phyloP scores from a whole-genome alignment of 257 asterid species.

The Forsythia viridissima region DNA sequence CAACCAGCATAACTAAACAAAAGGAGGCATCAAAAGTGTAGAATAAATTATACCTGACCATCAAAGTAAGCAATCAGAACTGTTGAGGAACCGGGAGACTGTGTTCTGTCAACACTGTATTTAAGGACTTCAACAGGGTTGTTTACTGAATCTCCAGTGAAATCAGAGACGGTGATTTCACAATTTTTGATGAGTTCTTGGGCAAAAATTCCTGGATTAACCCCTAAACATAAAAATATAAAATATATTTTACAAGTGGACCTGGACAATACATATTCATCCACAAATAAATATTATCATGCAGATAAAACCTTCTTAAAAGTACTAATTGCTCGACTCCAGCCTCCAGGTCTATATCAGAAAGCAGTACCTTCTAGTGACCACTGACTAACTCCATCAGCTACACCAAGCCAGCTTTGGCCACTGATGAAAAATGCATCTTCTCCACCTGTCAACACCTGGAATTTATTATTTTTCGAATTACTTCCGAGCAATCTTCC shows the following conservation, averaged over 20 bases:
- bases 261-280: not conserved
- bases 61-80: conserved; percentile 64
- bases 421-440: conserved; percentile 78
- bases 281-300: conserved; percentile 3
- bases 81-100: conserved; percentile 71
- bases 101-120: conserved; percentile 49
- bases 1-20: not conserved
- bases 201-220: conserved; percentile 69
- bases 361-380: conserved; percentile 64
- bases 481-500: conserved; percentile 43
- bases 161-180: conserved; percentile 43
- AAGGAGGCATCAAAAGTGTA: conserved; percentile 4
- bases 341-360: not conserved
- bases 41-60: conserved; percentile 59
- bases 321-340: not conserved
- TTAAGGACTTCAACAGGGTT: conserved; percentile 59
- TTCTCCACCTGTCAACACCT: conserved; percentile 97
- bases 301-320: not conserved
- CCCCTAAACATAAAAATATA: conserved; percentile 42
- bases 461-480: conserved; percentile 65
- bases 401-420: conserved; percentile 83
- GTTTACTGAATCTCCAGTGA: conserved; percentile 28
- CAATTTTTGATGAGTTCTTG: conserved; percentile 63
- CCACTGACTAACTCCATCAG: conserved; percentile 90
- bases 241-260: not conserved